A percentile compares a stretch with the other conserved stretches of the same genome.
phyloP scores from a whole-genome alignment of 2,329 filamentous ascomycete species.

The Ophiosphaerella korrae region DNA sequence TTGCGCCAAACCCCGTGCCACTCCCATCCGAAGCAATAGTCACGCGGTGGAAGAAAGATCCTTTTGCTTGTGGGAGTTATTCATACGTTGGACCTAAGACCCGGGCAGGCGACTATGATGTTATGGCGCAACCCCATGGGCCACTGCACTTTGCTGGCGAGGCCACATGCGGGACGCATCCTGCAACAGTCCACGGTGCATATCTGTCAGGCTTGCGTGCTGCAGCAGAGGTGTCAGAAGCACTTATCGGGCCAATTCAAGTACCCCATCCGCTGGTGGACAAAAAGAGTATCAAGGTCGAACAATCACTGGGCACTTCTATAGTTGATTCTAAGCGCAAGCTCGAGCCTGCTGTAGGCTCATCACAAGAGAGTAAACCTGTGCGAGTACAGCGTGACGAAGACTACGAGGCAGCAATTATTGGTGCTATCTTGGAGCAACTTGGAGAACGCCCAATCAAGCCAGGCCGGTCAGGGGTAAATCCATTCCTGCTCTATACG shows the following conservation, averaged over 20 bases:
- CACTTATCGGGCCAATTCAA: conserved; percentile 79
- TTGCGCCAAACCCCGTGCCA: conserved; percentile 67
- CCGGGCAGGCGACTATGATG: conserved; percentile 84
- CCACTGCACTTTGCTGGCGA: conserved; percentile 96
- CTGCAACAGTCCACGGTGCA: conserved; percentile 94
- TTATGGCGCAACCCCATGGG: conserved; percentile 82
- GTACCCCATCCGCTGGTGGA: conserved; percentile 75
- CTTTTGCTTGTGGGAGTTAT: conserved; percentile 91
- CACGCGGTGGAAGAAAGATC: conserved; percentile 89
- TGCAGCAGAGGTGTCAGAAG: conserved; percentile 82
- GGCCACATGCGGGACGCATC: conserved; percentile 93
- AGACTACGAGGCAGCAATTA: conserved; percentile 63
- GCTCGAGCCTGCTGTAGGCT: conserved; percentile 19
- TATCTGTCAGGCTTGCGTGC: conserved; percentile 92
- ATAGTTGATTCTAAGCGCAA: conserved; percentile 32
- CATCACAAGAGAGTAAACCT: conserved; percentile 23
- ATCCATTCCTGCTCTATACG: conserved; percentile 88
- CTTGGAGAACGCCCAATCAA: conserved; percentile 77
- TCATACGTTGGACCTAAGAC: conserved; percentile 89
- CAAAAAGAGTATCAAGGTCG: conserved; percentile 55
- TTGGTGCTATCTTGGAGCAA: conserved; percentile 59
- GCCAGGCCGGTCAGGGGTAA: conserved; percentile 75
- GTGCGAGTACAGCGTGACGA: conserved; percentile 38
- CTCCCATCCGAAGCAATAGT: conserved; percentile 83
- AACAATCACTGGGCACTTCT: conserved; percentile 18